phyloP scores from a whole-genome alignment of 129 eudicot species.

The Chrysanthemum seticuspe region DNA sequence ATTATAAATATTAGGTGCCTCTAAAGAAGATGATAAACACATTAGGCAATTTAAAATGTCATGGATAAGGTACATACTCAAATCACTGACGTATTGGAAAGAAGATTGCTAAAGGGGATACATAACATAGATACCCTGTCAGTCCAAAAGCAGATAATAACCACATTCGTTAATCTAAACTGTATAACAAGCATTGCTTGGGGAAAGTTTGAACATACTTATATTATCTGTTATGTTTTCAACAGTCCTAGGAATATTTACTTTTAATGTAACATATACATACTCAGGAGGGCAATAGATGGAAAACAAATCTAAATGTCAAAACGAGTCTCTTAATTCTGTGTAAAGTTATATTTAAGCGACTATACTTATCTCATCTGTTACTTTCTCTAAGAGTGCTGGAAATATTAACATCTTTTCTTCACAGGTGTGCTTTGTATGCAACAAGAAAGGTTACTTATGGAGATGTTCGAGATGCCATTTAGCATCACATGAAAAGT shows the following conservation, averaged over 20 bases:
- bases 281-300: background rate
- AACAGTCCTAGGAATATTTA: background rate
- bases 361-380: background rate
- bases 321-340: background rate
- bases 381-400: too few species aligned
- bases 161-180: background rate
- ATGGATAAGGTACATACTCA: background rate
- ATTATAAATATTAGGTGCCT: background rate
- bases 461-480: constrained; percentile 84
- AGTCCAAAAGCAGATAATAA: too few species aligned
- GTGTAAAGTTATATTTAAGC: background rate
- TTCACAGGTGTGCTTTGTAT: constrained; percentile 70
- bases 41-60: too few species aligned
- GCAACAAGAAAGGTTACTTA: constrained; percentile 55
- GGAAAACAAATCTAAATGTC: background rate
- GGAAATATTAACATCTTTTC: constrained; percentile 1
- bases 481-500: constrained; percentile 84
- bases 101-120: background rate
- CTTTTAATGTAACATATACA: background rate
- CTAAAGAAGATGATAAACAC: background rate
- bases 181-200: background rate
- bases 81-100: background rate
- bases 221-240: background rate
- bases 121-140: background rate
- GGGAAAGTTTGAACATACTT: background rate